Evolutionary conservation across 768 basidiomycete species (phyloP).

Genomic region (Sarcomyxa edulis): DNA sequence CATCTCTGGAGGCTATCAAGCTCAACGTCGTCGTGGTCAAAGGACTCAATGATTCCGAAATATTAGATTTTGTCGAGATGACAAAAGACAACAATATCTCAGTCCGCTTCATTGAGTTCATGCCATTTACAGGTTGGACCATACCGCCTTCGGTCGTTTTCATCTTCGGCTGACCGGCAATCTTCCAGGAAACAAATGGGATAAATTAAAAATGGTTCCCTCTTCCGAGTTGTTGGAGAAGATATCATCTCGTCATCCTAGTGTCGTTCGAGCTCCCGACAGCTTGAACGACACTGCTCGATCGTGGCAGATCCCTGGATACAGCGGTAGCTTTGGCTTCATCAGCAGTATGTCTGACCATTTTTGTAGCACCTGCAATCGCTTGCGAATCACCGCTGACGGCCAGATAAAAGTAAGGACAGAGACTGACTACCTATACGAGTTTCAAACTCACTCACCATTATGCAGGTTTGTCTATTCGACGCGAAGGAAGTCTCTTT

Average conservation of each 20-base stretch:
- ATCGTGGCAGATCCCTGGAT: conserved; percentile 70
- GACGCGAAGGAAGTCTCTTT: conserved; percentile 82
- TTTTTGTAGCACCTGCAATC: conserved; percentile 82
- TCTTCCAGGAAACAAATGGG: conserved; percentile 76
- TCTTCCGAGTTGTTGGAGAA: conserved; percentile 56
- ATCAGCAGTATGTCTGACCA: conserved; percentile 95
- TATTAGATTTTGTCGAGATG: conserved; percentile 74
- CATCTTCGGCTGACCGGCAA: not conserved
- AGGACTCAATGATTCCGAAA: conserved; percentile 77
- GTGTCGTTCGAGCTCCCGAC: conserved; percentile 53
- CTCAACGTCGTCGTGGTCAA: conserved; percentile 82
- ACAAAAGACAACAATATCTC: conserved; percentile 59
- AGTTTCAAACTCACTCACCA: conserved; percentile 1
- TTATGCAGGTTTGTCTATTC: conserved; percentile 76
- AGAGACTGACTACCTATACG: not conserved
- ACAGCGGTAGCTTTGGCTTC: conserved; percentile 72
- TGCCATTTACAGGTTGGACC: conserved; percentile 80
- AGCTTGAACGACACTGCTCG: conserved; percentile 78
- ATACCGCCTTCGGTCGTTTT: not conserved
- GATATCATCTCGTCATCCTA: conserved; percentile 44
- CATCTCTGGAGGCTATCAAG: conserved; percentile 58
- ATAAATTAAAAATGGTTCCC: conserved; percentile 75
- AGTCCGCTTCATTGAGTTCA: conserved; percentile 89
- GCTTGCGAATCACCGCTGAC: conserved; percentile 82
- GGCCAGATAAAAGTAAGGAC: conserved; percentile 75